Percentiles rank a stretch among this genome's conserved stretches.
Conservation (phyloP, 305 asterid genomes). For the Solanum aculeatissimum region DNA sequence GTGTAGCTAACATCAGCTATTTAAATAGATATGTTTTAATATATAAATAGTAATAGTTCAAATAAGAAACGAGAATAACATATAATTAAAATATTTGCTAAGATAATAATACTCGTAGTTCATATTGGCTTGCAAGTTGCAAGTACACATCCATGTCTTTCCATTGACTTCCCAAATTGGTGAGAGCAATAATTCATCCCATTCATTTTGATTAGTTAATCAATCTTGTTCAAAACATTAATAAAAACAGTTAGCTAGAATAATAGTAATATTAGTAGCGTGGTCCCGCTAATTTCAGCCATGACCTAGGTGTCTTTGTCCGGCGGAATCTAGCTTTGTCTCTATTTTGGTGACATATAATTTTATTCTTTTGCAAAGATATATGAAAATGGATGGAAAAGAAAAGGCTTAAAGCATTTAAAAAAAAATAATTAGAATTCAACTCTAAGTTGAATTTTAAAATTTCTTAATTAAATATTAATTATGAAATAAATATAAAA, state of each 20-base stretch:
- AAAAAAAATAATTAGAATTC: no score
- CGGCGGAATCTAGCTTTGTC: background rate
- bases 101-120: no score
- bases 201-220: background rate
- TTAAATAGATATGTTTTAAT: no score
- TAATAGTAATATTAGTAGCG: background rate
- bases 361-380: no score
- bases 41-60: no score
- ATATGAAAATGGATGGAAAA: background rate
- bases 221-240: background rate
- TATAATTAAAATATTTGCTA: no score
- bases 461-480: no score
- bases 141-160: background rate
- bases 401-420: no score
- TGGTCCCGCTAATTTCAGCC: background rate
- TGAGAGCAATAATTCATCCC: background rate
- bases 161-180: background rate
- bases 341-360: background rate
- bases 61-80: no score
- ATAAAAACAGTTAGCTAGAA: background rate
- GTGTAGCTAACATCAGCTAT: no score
- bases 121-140: background rate
- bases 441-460: no score
- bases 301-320: background rate
- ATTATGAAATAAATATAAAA: no score